These are phyloP conservation scores for Myrmaecium sp. DNA, from an alignment of 2,329 filamentous ascomycete genomes.

Conservation along the genomic window DNA sequence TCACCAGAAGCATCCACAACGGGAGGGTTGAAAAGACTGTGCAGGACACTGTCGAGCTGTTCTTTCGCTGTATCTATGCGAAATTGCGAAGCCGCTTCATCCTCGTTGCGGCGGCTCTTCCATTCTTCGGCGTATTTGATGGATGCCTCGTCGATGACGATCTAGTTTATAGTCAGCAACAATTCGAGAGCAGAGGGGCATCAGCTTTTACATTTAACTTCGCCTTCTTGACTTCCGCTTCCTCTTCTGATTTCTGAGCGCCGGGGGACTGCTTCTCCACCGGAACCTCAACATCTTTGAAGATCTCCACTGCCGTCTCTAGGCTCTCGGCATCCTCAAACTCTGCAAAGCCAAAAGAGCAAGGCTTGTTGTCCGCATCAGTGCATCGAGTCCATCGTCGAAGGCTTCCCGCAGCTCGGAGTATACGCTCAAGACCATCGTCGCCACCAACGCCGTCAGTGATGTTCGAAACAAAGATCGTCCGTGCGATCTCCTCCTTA, in stretches of 20 bases:
- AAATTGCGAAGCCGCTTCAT: constrained; percentile 45
- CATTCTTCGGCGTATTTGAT: constrained; percentile 74
- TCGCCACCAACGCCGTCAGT: constrained; percentile 64
- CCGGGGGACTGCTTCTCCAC: constrained; percentile 50
- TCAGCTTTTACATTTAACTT: constrained; percentile 44
- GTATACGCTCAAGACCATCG: constrained; percentile 59
- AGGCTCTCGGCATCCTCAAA: constrained; percentile 86
- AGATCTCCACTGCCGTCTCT: constrained; percentile 66
- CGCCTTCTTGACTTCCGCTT: constrained; percentile 44
- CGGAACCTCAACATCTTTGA: constrained; percentile 69
- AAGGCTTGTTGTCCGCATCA: constrained; percentile 63
- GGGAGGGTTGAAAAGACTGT: constrained; percentile 53
- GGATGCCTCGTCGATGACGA: constrained; percentile 66
- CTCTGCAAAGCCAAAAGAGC: constrained; percentile 87
- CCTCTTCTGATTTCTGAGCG: constrained; percentile 19
- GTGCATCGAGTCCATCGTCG: constrained; percentile 71
- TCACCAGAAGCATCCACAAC: constrained; percentile 47
- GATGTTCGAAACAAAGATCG: constrained; percentile 77
- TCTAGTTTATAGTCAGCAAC: constrained; percentile 13
- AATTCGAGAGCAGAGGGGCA: constrained; percentile 1
- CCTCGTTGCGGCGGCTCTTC: constrained; percentile 47
- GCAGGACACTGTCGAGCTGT: constrained; percentile 50
- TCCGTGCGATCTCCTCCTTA: constrained; percentile 77
- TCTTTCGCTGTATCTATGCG: constrained; percentile 53
- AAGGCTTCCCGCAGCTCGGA: constrained; percentile 61